Evolutionary conservation across 2,329 filamentous ascomycete species (phyloP).

Genomic region (Parascedosporium putredinis): DNA sequence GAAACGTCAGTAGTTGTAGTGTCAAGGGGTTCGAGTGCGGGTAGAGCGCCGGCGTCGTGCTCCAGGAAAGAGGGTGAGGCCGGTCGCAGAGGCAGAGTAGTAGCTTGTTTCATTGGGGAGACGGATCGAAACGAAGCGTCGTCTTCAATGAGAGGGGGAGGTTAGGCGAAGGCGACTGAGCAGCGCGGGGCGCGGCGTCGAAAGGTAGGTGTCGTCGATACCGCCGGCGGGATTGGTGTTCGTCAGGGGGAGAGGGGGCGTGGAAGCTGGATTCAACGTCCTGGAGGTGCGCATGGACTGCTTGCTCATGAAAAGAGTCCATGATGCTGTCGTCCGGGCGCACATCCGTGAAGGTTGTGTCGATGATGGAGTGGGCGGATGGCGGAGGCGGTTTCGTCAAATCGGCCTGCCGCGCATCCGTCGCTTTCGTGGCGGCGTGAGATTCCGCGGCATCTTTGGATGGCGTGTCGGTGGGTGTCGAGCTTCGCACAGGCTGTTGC

Average conservation of each 20-base stretch:
- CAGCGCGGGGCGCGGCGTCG: conserved; percentile 21
- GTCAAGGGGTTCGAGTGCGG: conserved; percentile 12
- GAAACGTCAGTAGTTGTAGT: conserved; percentile 19
- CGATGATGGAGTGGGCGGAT: background rate
- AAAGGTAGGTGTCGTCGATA: conserved; percentile 52
- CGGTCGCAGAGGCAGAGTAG: background rate
- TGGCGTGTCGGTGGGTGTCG: background rate
- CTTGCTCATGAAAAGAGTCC: conserved; percentile 27
- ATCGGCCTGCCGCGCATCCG: background rate
- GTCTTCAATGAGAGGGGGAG: conserved; percentile 6
- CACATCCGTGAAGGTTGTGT: conserved; percentile 5
- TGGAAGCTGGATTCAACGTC: conserved; percentile 59
- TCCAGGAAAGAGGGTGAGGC: background rate
- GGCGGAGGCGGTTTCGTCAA: background rate
- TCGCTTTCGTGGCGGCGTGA: background rate
- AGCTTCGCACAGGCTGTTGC: background rate
- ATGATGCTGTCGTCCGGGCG: conserved; percentile 3
- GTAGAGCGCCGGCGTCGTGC: background rate
- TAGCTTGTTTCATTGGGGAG: background rate
- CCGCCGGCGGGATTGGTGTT: conserved; percentile 31
- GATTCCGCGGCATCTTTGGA: background rate
- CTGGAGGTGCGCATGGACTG: conserved; percentile 45
- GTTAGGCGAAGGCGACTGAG: conserved; percentile 13
- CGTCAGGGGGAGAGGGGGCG: conserved; percentile 46
- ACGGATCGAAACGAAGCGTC: background rate